Conservation (phyloP, 768 basidiomycete species). For the Glaciozyma antarctica region DNA sequence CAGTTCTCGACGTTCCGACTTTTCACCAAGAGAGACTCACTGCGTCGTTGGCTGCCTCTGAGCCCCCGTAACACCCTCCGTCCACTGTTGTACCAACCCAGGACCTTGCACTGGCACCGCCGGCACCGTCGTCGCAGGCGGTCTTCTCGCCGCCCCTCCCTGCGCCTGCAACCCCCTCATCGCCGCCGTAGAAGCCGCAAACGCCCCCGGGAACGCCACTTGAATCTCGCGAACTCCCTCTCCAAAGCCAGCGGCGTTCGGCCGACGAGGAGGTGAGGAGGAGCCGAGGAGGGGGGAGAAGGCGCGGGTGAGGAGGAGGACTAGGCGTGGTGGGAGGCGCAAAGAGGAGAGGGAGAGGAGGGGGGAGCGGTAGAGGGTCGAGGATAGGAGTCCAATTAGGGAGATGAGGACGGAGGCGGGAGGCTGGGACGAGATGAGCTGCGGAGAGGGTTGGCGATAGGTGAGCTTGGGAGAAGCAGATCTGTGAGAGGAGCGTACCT, state of each 20-base stretch:
- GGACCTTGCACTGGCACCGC: background rate
- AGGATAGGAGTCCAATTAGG: slow-evolving; percentile 8
- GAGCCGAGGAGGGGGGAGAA: slow-evolving; percentile 2
- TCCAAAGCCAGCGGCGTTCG: background rate
- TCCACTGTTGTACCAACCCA: background rate
- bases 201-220: background rate
- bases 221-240: background rate
- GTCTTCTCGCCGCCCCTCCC: background rate
- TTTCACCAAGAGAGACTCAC: background rate
- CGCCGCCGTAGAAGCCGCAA: background rate
- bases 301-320: background rate
- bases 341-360: background rate
- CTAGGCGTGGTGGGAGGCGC: background rate
- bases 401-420: slow-evolving; percentile 1
- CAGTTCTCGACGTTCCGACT: background rate
- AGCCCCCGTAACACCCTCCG: background rate
- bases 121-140: background rate
- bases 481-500: background rate
- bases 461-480: background rate
- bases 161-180: background rate
- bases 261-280: background rate
- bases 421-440: slow-evolving; percentile 2
- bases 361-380: slow-evolving; percentile 1
- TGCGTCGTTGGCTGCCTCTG: background rate
- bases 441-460: background rate